A percentile compares a stretch with the other conserved stretches of the same genome.
These are phyloP conservation scores for Postia placenta DNA, from an alignment of 768 basidiomycete species.

Conservation along the genomic window DNA sequence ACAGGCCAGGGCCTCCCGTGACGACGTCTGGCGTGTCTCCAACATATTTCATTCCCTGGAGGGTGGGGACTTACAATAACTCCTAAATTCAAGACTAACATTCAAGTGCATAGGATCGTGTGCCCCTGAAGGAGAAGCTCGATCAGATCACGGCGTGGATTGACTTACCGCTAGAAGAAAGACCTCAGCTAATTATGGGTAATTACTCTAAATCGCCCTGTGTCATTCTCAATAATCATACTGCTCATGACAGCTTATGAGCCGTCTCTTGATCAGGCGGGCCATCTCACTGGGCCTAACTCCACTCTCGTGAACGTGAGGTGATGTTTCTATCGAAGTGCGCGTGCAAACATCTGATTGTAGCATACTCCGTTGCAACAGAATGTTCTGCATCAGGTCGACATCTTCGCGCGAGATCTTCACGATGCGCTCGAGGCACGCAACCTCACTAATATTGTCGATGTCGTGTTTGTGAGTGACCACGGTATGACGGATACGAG, in stretches of 20 bases:
- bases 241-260: slow-evolving; percentile 54
- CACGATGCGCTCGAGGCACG: slow-evolving; percentile 57
- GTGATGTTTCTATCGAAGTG: not conserved
- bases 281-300: slow-evolving; percentile 65
- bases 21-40: slow-evolving; percentile 60
- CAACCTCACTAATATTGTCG: slow-evolving; percentile 77
- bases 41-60: slow-evolving; percentile 78
- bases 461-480: slow-evolving; percentile 86
- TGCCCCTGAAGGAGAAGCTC: slow-evolving; percentile 62
- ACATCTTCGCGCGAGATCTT: slow-evolving; percentile 67
- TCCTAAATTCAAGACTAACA: not conserved
- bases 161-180: slow-evolving; percentile 60
- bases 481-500: slow-evolving; percentile 93
- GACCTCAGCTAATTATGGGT: slow-evolving; percentile 80
- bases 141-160: slow-evolving; percentile 79
- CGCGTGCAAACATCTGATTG: not conserved
- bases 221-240: not conserved
- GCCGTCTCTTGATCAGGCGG: slow-evolving; percentile 82
- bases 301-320: slow-evolving; percentile 68
- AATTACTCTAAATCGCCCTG: slow-evolving; percentile 15
- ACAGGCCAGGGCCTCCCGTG: slow-evolving; percentile 78
- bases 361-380: slow-evolving; percentile 21
- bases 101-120: slow-evolving; percentile 38
- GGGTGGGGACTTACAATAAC: slow-evolving; percentile 36
- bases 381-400: slow-evolving; percentile 62